Evolutionary conservation across 2,329 filamentous ascomycete genomes (phyloP).

Genomic region (Colletotrichum cereale): DNA sequence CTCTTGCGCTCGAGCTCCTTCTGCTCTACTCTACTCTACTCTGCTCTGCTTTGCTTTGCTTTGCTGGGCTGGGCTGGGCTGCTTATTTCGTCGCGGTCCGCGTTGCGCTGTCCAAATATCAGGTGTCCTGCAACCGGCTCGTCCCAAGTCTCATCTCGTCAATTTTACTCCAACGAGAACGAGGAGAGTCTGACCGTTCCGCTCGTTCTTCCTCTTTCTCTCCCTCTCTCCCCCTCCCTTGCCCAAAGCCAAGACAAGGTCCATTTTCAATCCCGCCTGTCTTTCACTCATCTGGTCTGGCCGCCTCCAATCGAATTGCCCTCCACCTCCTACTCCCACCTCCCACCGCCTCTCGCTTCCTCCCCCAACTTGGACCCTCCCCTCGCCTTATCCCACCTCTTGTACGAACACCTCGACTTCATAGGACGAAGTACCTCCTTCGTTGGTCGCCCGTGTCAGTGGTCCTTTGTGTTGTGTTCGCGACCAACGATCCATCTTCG

Average conservation of each 20-base stretch:
- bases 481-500: slow-evolving; percentile 30
- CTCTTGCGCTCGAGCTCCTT: neutral
- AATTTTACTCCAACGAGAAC: slow-evolving; percentile 41
- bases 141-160: slow-evolving; percentile 44
- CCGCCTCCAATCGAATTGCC: slow-evolving; percentile 17
- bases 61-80: slow-evolving; percentile 1
- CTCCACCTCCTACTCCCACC: slow-evolving; percentile 14
- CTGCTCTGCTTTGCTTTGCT: neutral
- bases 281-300: slow-evolving; percentile 32
- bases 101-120: slow-evolving; percentile 38
- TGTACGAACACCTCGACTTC: slow-evolving; percentile 15
- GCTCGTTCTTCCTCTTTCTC: slow-evolving; percentile 23
- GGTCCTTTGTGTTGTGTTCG: slow-evolving; percentile 27
- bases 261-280: slow-evolving; percentile 35
- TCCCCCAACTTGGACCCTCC: slow-evolving; percentile 29
- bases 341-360: slow-evolving; percentile 37
- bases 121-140: slow-evolving; percentile 40
- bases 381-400: slow-evolving; percentile 26
- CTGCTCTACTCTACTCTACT: neutral
- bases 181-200: slow-evolving; percentile 35
- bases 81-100: slow-evolving; percentile 26
- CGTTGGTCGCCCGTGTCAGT: slow-evolving; percentile 7
- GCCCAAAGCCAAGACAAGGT: slow-evolving; percentile 37
- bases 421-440: slow-evolving; percentile 4
- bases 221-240: slow-evolving; percentile 18